Percentiles rank a stretch among this genome's conserved stretches.
phyloP scores from a whole-genome alignment of 176 grass and related monocot genomes.

The Phyllostachys edulis region DNA sequence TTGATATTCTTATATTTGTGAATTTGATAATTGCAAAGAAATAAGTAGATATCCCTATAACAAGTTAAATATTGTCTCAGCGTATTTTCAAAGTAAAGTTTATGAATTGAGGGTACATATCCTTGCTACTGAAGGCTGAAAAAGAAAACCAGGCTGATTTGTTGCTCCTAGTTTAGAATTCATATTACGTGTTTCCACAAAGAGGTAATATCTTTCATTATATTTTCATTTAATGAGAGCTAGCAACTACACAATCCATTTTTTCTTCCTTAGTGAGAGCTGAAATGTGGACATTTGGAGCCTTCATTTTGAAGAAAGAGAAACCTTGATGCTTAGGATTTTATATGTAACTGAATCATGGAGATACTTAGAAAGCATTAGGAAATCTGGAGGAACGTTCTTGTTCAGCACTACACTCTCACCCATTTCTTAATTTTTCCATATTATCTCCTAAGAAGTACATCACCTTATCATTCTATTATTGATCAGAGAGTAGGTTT shows the following conservation, averaged over 20 bases:
- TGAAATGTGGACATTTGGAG: not conserved
- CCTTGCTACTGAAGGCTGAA: not conserved
- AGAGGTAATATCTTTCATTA: not conserved
- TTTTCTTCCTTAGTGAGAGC: not conserved
- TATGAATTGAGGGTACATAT: constrained; percentile 9
- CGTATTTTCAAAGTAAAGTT: constrained; percentile 7
- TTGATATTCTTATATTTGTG: not conserved
- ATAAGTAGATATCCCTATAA: not conserved
- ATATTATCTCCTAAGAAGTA: not conserved
- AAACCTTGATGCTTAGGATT: not conserved
- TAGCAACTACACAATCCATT: not conserved
- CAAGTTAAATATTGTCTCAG: not conserved
- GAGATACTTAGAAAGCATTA: not conserved
- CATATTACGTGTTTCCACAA: not conserved
- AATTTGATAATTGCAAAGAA: not conserved
- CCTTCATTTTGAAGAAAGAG: not conserved
- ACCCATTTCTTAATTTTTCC: constrained; percentile 16
- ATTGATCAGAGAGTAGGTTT: constrained; percentile 66
- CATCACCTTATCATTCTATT: constrained; percentile 15
- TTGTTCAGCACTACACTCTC: not conserved
- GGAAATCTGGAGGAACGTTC: not conserved
- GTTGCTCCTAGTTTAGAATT: constrained; percentile 3
- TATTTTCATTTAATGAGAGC: constrained; percentile 2
- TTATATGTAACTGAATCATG: not conserved
- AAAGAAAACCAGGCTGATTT: constrained; percentile 7